phyloP scores from a whole-genome alignment of 768 basidiomycete species.

The Russula virescens region DNA sequence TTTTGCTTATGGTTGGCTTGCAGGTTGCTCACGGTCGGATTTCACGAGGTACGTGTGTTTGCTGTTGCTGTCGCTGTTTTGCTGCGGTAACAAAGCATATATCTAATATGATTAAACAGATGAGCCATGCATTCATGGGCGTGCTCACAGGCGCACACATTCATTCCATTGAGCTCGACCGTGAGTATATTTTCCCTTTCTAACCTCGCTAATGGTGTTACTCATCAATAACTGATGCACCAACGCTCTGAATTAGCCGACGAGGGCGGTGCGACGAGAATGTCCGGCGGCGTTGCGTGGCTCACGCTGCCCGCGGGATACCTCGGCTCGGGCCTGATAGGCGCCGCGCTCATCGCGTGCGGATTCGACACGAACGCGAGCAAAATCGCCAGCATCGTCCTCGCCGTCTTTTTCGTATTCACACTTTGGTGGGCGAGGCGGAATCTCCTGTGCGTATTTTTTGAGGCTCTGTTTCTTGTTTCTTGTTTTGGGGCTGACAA shows the following conservation, averaged over 20 bases:
- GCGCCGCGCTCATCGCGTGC: conserved; percentile 79
- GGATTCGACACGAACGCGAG: conserved; percentile 87
- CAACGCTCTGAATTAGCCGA: too few relatives aligned
- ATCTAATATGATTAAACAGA: too few relatives aligned
- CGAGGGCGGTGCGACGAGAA: conserved; percentile 79
- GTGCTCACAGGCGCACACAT: conserved; percentile 82
- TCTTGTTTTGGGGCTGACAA: background rate
- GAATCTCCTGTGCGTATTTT: conserved; percentile 56
- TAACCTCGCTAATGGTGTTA: too few relatives aligned
- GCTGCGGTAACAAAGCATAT: too few relatives aligned
- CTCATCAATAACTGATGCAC: too few relatives aligned
- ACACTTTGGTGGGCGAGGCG: conserved; percentile 85
- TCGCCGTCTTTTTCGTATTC: conserved; percentile 81
- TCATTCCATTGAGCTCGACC: conserved; percentile 81
- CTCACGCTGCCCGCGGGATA: conserved; percentile 83
- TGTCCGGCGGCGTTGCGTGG: conserved; percentile 82
- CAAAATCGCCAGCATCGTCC: conserved; percentile 73
- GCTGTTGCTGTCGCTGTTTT: too few relatives aligned
- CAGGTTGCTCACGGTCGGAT: conserved; percentile 80
- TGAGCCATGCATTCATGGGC: conserved; percentile 81
- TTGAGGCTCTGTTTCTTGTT: background rate
- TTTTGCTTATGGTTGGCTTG: background rate
- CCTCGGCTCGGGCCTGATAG: conserved; percentile 80
- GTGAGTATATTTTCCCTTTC: conserved; percentile 40
- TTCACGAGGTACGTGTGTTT: conserved; percentile 61